A percentile compares a stretch with the other conserved stretches of the same genome.
These are phyloP conservation scores for Solanum aculeatissimum DNA, from an alignment of 305 asterid species.

Conservation along the genomic window DNA sequence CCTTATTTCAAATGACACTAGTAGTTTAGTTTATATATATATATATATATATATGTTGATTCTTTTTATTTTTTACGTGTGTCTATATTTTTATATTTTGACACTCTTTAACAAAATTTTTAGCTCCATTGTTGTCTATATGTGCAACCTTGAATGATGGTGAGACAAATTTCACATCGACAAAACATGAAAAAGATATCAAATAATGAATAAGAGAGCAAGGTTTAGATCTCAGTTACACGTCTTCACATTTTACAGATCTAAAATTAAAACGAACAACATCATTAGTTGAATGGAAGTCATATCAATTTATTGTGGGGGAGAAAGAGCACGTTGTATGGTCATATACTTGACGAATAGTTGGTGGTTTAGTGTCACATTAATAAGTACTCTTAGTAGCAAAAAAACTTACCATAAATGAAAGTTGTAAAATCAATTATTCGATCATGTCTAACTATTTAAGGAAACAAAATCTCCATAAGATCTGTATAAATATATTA, in stretches of 20 bases:
- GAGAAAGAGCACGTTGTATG: not conserved
- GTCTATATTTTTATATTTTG: not conserved
- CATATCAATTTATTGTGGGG: not conserved
- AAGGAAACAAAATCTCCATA: not conserved
- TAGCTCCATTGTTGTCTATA: not conserved
- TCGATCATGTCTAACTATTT: not conserved
- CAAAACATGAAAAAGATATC: not conserved
- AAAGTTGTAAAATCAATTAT: not conserved
- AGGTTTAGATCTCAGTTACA: not conserved
- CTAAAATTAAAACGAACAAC: not conserved
- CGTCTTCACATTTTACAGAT: not conserved
- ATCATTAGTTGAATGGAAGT: not conserved
- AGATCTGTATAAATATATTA: not conserved
- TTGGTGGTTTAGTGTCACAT: not conserved
- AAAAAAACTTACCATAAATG: not conserved
- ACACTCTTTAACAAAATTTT: not conserved
- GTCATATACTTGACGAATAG: not conserved
- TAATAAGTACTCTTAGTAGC: not conserved
- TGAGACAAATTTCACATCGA: not conserved
- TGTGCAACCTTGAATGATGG: not conserved
- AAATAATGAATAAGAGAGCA: not conserved
- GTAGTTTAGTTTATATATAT: too few relatives aligned
- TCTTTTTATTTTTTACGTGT: not conserved
- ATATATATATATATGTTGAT: not conserved
- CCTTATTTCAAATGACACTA: too few relatives aligned